phyloP scores from a whole-genome alignment of 768 basidiomycete species.

The Suillus americanus region DNA sequence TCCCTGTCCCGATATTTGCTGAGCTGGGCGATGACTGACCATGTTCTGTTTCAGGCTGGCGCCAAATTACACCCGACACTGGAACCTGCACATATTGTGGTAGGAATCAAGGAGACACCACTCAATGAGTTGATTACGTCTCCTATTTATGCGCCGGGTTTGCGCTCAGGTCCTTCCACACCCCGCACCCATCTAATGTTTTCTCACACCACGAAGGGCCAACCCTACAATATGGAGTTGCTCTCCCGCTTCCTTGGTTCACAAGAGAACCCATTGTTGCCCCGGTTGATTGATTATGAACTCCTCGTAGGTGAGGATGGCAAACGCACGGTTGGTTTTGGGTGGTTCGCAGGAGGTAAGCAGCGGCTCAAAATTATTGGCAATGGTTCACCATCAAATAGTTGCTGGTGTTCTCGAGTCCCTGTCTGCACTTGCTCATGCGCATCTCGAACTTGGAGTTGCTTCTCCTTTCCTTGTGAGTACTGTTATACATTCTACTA shows the following conservation, averaged over 20 bases:
- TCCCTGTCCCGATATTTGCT: not conserved
- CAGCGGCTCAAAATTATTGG: not conserved
- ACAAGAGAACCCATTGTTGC: conserved; percentile 22
- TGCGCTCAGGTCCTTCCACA: conserved; percentile 18
- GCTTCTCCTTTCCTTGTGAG: conserved; percentile 82
- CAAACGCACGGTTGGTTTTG: conserved; percentile 85
- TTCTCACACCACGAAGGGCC: conserved; percentile 88
- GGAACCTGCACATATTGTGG: conserved; percentile 64
- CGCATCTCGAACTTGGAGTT: conserved; percentile 74
- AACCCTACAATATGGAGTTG: conserved; percentile 81
- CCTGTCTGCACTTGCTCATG: conserved; percentile 73
- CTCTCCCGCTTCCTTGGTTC: conserved; percentile 60
- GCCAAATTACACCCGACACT: conserved; percentile 62
- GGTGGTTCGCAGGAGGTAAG: conserved; percentile 89
- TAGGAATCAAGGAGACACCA: conserved; percentile 90
- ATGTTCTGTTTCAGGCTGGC: conserved; percentile 58
- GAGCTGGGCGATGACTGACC: not conserved
- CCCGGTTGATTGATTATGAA: conserved; percentile 82
- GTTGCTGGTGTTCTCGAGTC: conserved; percentile 87
- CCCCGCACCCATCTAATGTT: conserved; percentile 85
- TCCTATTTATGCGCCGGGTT: conserved; percentile 28
- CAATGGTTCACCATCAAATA: conserved; percentile 28
- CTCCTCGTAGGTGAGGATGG: conserved; percentile 62
- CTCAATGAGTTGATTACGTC: conserved; percentile 56
- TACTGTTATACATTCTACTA: conserved; percentile 5